Base-by-base conservation (phyloP, 306 rosid species). In the Quercus alba region DNA sequence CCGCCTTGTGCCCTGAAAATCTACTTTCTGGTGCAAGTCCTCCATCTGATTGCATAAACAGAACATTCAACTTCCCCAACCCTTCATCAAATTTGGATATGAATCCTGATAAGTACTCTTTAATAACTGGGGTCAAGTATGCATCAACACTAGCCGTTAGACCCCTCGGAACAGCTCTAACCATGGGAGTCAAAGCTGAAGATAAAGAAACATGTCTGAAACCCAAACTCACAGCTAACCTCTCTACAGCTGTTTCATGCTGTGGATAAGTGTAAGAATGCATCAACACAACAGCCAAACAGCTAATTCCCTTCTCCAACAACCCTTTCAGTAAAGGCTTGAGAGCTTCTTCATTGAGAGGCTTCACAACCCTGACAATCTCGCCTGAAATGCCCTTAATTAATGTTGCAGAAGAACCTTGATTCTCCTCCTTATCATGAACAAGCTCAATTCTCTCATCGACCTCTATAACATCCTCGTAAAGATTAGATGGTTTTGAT, bases 31-130 rank as follows among this genome's bases (percentile, higher is more conserved):
- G 98, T 8, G 98, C 99, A 80, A 94, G 98, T 73, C 99, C 98
- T 66, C 99, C 99, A 77, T 95, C 99, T 54, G 98, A 95, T 78
- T 95, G 98, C 99, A 95, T 95, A 83, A 95, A 95, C 84, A 95
- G 81, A 61, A 95, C 98, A 90, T 93, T 93, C 87, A 93, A 79
- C 84, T 86, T 91, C 30, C 87, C 89, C 33, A 77, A 82, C 33
- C 84, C 91, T 85, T 93, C 97, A 56, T 94, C 97, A 67, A 94
- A 94, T 82, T 90, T 91, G 49, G 95, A 94, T 63, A 94, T 86
- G 84, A 94, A 94, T 52, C 99, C 97, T 6, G 95, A 91, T n/a
- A 94, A 85, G 83, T 94, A 94, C 74, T 91, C 94, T 86, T 93
- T 94, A 72, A 94, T 93, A 74, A 94, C 92, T n/a, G 99, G 99